Evolutionary conservation across 2,329 filamentous ascomycete species (phyloP).

Genomic region (Exserohilum rostratum): DNA sequence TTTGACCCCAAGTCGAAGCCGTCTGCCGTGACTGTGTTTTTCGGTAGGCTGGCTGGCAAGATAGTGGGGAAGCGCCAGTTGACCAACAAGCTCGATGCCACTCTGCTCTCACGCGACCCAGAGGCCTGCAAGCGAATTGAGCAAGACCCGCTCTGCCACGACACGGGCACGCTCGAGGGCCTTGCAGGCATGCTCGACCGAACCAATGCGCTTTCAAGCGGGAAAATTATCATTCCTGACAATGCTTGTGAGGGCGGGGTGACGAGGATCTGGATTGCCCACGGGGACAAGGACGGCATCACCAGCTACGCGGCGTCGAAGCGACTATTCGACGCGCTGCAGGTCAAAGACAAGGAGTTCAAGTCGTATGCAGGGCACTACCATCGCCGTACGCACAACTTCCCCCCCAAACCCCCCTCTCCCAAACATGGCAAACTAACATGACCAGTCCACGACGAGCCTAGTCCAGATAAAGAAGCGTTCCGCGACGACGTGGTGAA

Average conservation of each 20-base stretch:
- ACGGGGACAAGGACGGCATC: constrained; percentile 76
- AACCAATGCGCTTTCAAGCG: constrained; percentile 64
- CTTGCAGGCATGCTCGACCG: constrained; percentile 79
- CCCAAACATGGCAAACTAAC: constrained; percentile 16
- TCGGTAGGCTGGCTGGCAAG: constrained; percentile 70
- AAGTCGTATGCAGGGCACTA: constrained; percentile 77
- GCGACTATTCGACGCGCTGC: constrained; percentile 64
- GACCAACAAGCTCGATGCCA: constrained; percentile 67
- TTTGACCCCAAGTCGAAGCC: constrained; percentile 72
- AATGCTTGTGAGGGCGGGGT: constrained; percentile 60
- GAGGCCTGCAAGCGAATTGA: constrained; percentile 65
- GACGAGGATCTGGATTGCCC: constrained; percentile 71
- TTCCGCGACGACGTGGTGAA: constrained; percentile 45
- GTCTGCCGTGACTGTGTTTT: constrained; percentile 64
- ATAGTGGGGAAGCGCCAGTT: constrained; percentile 73
- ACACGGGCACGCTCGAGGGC: constrained; percentile 85
- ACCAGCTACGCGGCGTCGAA: constrained; percentile 70
- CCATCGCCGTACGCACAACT: constrained; percentile 65
- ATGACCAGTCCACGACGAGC: constrained; percentile 46
- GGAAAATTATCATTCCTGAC: constrained; percentile 55
- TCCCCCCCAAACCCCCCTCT: neutral
- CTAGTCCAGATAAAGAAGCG: constrained; percentile 40
- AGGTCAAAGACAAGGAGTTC: constrained; percentile 71
- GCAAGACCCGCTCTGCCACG: constrained; percentile 75
- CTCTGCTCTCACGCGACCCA: constrained; percentile 70